Evolutionary conservation across 305 asterid genomes (phyloP).

Genomic region (Andrographis paniculata): DNA sequence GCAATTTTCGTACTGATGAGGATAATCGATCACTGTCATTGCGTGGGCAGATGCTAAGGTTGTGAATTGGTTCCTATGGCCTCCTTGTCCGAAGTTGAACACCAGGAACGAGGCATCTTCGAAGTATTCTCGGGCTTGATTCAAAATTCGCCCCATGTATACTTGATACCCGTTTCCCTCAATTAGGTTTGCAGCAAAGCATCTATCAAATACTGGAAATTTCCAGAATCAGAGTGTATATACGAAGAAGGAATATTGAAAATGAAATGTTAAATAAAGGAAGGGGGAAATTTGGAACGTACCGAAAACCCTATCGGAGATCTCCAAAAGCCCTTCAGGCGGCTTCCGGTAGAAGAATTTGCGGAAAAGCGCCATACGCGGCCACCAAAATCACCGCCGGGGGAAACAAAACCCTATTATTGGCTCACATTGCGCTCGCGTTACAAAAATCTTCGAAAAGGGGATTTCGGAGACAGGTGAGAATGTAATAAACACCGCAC

Average conservation of each 20-base stretch:
- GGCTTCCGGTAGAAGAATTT: conserved; percentile 58
- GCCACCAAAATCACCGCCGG: conserved; percentile 23
- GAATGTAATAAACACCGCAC: conserved; percentile 9
- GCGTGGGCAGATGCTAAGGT: conserved; percentile 27
- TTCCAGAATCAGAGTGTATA: conserved; percentile 5
- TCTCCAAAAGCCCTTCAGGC: conserved; percentile 68
- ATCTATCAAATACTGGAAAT: conserved; percentile 61
- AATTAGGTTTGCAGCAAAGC: conserved; percentile 40
- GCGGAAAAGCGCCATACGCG: conserved; percentile 55
- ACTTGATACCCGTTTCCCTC: conserved; percentile 33
- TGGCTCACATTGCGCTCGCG: conserved; percentile 25
- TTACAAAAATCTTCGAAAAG: conserved; percentile 3
- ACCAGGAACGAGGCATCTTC: conserved; percentile 55
- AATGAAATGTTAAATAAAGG: conserved; percentile 14
- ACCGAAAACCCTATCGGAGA: conserved; percentile 77
- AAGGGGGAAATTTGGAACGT: conserved; percentile 19
- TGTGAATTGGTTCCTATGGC: conserved; percentile 25
- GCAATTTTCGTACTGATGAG: conserved; percentile 32
- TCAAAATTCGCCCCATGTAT: conserved; percentile 31
- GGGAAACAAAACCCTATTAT: conserved; percentile 22
- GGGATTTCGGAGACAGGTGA: conserved; percentile 6
- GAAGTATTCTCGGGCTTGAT: conserved; percentile 39
- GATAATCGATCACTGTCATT: conserved; percentile 46
- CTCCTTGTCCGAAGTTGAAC: conserved; percentile 46
- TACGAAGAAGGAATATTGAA: neutral